Percentiles rank a stretch among this genome's conserved stretches.
Conservation (phyloP, 225 moss, liverwort and hornwort species). For the Takakia lepidozioides region DNA sequence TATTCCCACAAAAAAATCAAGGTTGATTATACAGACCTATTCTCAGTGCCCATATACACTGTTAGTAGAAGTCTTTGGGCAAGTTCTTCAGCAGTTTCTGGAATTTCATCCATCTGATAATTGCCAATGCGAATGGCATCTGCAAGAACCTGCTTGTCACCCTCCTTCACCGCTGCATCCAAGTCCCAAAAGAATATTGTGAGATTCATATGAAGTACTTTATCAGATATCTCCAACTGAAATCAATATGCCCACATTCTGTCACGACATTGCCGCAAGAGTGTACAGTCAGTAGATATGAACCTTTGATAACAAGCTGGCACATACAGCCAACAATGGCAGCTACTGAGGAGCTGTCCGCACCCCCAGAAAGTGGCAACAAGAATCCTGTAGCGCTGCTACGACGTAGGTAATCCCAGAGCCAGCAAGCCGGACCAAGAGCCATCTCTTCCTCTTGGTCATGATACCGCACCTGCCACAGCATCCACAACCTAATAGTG, state of each 20-base stretch:
- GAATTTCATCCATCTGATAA: slow-evolving; percentile 52
- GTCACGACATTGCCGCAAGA: too few relatives aligned
- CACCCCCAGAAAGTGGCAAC: slow-evolving; percentile 90
- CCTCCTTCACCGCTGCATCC: slow-evolving; percentile 79
- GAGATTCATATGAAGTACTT: too few relatives aligned
- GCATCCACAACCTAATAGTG: too few relatives aligned
- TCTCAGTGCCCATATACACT: slow-evolving; percentile 87
- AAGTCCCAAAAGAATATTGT: too few relatives aligned
- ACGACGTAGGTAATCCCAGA: slow-evolving; percentile 95
- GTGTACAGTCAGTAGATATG: too few relatives aligned
- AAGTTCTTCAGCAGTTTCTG: slow-evolving; percentile 58
- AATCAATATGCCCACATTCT: too few relatives aligned
- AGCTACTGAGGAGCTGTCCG: slow-evolving; percentile 87
- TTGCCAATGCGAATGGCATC: slow-evolving; percentile 80
- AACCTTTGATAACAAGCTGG: slow-evolving; percentile 88
- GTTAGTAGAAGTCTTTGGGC: slow-evolving; percentile 68
- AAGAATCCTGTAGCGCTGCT: slow-evolving; percentile 87
- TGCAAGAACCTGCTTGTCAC: slow-evolving; percentile 60
- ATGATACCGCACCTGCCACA: slow-evolving; percentile 69
- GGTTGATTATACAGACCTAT: slow-evolving; percentile 61
- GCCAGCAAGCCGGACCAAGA: slow-evolving; percentile 93
- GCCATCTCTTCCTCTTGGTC: slow-evolving; percentile 81
- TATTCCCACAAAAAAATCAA: too few relatives aligned
- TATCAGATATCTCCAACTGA: too few relatives aligned
- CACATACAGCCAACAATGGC: slow-evolving; percentile 97